Evolutionary conservation across 2,329 filamentous ascomycete genomes (phyloP).

Genomic region (Bipolaris bicolor): DNA sequence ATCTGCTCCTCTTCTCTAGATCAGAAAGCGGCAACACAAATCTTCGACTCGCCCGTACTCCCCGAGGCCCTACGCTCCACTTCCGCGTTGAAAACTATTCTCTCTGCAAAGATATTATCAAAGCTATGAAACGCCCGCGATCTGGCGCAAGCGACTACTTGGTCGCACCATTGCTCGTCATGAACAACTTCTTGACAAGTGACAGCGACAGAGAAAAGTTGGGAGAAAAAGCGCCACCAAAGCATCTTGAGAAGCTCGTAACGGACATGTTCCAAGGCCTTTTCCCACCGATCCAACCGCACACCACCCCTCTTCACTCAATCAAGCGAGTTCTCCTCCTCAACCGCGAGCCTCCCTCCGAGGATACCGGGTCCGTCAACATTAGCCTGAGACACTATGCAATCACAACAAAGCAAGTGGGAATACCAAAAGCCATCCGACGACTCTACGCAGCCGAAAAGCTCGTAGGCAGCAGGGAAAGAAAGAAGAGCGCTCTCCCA

Average conservation of each 20-base stretch:
- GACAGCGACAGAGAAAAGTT: constrained; percentile 46
- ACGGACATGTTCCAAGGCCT: constrained; percentile 96
- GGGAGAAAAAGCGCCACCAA: constrained; percentile 72
- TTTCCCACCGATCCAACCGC: constrained; percentile 94
- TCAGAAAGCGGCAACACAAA: constrained; percentile 92
- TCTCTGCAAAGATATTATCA: constrained; percentile 86
- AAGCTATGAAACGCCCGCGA: constrained; percentile 80
- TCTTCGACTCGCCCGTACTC: constrained; percentile 83
- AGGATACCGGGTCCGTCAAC: constrained; percentile 67
- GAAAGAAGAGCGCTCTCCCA: constrained; percentile 72
- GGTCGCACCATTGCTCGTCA: constrained; percentile 87
- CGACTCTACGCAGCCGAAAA: constrained; percentile 86
- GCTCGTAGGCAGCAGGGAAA: constrained; percentile 62
- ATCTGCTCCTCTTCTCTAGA: constrained; percentile 90
- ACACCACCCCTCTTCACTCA: constrained; percentile 85
- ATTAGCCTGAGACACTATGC: constrained; percentile 92
- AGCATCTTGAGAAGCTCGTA: constrained; percentile 89
- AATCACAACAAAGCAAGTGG: constrained; percentile 86
- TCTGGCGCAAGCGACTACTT: constrained; percentile 81
- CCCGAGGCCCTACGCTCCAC: constrained; percentile 88
- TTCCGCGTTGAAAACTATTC: constrained; percentile 96
- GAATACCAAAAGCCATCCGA: constrained; percentile 81
- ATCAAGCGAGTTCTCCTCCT: constrained; percentile 90
- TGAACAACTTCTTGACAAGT: constrained; percentile 92
- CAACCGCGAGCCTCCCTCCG: constrained; percentile 70